Base-by-base conservation (phyloP, 306 rosid species). In the Corylus avellana region DNA sequence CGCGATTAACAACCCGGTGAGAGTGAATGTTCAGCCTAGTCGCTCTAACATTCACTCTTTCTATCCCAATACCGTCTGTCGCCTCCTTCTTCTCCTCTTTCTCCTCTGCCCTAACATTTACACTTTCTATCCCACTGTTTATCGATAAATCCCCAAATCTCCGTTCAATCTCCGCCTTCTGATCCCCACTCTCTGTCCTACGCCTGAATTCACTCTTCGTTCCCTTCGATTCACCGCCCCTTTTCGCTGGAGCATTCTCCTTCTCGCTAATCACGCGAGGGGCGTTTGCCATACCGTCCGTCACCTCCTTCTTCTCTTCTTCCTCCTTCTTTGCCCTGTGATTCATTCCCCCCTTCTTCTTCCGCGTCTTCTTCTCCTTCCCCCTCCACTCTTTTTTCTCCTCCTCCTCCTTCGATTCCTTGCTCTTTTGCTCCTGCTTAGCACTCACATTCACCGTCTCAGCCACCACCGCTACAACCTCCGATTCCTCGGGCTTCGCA, bases 91-190 rank as follows among this genome's bases (percentile, higher is more conserved):
- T 47, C 59, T 37, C 71, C 75, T 50, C 12, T 62, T 63, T 56
- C 66, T 4, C 48, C 27, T 68, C 6, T 0, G 25, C 5, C 29
- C 73, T 27, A 49, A 2, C 48, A 37, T 16, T 69, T 37, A 9
- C 72, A 29, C 81, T 75, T 13, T 46, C 82, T 20, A 18, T 74
- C 53, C 39, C 74, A 2, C 71, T 57, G 27, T 78, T 78, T 49
- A 79, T 29, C 0, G 79, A 39, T 1, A 82, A 77, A 70, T 5
- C 85, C 79, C 80, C 72, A 50, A 81, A 20, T 73, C 82, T 70
- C 74, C 32, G n/a, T 70, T 84, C 87, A 78, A 68, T 73, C 73
- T 82, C 81, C 64, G 29, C 61, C 2, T 3, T 58, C n/a, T n/a
- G 62, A 57, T 7, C 27, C 42, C 25, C 25, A 5, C 7, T 67